phyloP scores from a whole-genome alignment of 345 rosid species.

The Moricandia arvensis region DNA sequence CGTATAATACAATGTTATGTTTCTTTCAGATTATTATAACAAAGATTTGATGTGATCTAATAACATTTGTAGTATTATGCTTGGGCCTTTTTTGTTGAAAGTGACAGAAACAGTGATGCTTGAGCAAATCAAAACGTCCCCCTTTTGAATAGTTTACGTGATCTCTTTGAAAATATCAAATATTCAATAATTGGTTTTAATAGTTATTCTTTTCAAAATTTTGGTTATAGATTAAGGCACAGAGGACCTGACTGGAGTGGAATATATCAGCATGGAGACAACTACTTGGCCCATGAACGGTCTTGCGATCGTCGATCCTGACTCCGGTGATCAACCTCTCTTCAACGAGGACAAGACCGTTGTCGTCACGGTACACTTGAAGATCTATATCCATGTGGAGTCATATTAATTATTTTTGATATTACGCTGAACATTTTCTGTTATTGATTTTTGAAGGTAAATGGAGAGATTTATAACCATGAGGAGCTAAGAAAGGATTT shows the following conservation, averaged over 20 bases:
- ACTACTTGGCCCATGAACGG: conserved; percentile 87
- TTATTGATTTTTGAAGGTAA: conserved; percentile 47
- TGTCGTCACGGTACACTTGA: conserved; percentile 64
- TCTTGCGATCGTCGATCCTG: conserved; percentile 85
- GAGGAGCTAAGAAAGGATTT: conserved; percentile 64
- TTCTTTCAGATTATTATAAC: conserved; percentile 1
- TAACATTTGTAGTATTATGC: not conserved
- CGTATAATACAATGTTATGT: not conserved
- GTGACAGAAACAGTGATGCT: conserved; percentile 5
- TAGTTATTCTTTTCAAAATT: not conserved
- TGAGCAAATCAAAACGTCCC: conserved; percentile 1
- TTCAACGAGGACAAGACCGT: conserved; percentile 73
- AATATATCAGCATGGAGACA: conserved; percentile 68
- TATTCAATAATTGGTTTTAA: not conserved
- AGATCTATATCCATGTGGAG: not conserved
- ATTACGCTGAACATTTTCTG: not conserved
- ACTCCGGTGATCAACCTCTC: conserved; percentile 97
- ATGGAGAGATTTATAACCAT: conserved; percentile 96
- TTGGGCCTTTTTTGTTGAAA: not conserved
- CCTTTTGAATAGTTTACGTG: not conserved
- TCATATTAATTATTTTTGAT: not conserved
- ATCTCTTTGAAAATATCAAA: not conserved
- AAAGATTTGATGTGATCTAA: not conserved
- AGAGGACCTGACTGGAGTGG: conserved; percentile 99
- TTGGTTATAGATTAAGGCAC: conserved; percentile 71